Base-by-base conservation (phyloP, 768 basidiomycete genomes). In the Boletus bicolor region DNA sequence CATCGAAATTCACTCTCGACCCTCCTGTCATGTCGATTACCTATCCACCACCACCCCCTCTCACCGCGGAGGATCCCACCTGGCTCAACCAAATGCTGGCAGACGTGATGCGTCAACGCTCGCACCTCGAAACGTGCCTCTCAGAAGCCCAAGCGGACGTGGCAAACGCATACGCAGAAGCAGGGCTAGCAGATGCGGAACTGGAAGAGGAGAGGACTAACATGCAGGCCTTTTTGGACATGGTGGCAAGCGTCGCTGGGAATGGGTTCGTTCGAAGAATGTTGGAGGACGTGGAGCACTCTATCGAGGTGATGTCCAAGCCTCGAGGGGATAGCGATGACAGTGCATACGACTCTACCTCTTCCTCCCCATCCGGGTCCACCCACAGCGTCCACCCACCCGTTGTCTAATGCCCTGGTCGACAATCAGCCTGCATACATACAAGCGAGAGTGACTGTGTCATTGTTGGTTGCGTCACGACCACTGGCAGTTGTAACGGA, bases 41-140 rank as follows among this genome's bases (percentile, higher is more conserved):
- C 19, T 73, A 68, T 45, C 70, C 70, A 14, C 70, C 71, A 26
- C 57, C 48, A n/a, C 48, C 35, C 1, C 69, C 69, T 8, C 62
- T 73, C 51, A 34, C 48, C 21, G 44, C 51, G 21, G n/a, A 59
- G n/a, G 69, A 73, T 41, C 62, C 69, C 7, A 55, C 44, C 8
- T 71, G 70, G 70, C 61, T 68, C 30, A 11, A 59, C 41, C 47
- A 55, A 46, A 71, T 71, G 70, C 17, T 66, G 24, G 55, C 41
- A 0, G 68, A 72, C 28, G 48, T 70, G 51, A 39, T 56, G 38
- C 70, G 70, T 21, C 60, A 72, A 36, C 69, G 68, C 19, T 38
- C 49, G 7, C 56, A 64, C 35, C 58, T 72, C 34, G 55, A 64
- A 21, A 32, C 0, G 8, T 49, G 56, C 21, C 62, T 70, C 41